A percentile compares a stretch with the other conserved stretches of the same genome.
phyloP scores from a whole-genome alignment of 805 yeast species.

The Suhomyces sp. region DNA sequence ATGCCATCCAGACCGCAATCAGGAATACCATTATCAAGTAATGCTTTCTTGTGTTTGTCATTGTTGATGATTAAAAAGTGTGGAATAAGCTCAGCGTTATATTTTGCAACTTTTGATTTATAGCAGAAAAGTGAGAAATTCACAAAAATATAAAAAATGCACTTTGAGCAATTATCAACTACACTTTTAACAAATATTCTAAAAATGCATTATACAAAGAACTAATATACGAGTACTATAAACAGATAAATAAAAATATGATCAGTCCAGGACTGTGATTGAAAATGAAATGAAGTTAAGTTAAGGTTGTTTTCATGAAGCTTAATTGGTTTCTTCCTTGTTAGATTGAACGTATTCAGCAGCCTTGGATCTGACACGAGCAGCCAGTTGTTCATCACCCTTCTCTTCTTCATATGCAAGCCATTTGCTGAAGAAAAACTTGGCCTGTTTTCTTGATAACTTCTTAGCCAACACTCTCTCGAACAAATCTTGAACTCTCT shows the following conservation, averaged over 20 bases:
- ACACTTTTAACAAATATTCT: too few relatives aligned
- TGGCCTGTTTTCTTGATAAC: slow-evolving; percentile 83
- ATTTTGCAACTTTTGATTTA: too few relatives aligned
- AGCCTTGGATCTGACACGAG: slow-evolving; percentile 89
- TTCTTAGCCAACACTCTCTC: slow-evolving; percentile 74
- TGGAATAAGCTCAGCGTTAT: too few relatives aligned
- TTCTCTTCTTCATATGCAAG: slow-evolving; percentile 69
- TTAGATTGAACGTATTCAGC: slow-evolving; percentile 61
- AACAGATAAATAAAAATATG: not conserved
- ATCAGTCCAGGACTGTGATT: not conserved
- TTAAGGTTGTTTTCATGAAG: not conserved
- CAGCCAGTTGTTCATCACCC: slow-evolving; percentile 68
- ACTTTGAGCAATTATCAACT: too few relatives aligned
- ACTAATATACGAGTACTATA: slow-evolving; percentile 3
- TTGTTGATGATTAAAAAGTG: too few relatives aligned
- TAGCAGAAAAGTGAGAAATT: too few relatives aligned
- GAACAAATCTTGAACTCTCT: slow-evolving; percentile 72
- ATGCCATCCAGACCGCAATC: too few relatives aligned
- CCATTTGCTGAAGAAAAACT: slow-evolving; percentile 94
- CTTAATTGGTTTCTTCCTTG: slow-evolving; percentile 2
- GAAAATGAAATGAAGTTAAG: not conserved
- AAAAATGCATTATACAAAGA: slow-evolving; percentile 5
- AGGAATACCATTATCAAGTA: too few relatives aligned
- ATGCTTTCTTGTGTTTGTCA: too few relatives aligned
- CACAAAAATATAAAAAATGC: too few relatives aligned